phyloP scores from a whole-genome alignment of 192 early-diverging fungal species.

The Glomus cerebriforme region DNA sequence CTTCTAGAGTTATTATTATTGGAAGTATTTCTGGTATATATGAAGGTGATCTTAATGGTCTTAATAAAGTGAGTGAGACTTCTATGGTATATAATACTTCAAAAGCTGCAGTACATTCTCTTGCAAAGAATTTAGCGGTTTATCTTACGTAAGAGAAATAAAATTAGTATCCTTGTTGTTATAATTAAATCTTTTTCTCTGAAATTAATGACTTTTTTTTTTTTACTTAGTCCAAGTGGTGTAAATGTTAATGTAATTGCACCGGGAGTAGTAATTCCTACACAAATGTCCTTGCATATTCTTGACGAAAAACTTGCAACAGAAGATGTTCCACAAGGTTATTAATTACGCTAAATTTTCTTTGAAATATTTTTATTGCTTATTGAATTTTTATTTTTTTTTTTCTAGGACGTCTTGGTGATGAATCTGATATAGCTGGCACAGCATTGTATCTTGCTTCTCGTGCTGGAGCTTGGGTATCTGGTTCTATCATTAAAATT shows the following conservation, averaged over 20 bases:
- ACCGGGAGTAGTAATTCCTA: slow-evolving; percentile 66
- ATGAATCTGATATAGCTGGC: slow-evolving; percentile 20
- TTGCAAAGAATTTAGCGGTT: slow-evolving; percentile 66
- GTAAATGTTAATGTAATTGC: slow-evolving; percentile 72
- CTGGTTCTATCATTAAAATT: not conserved
- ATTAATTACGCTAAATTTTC: not conserved
- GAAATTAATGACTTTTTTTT: not conserved
- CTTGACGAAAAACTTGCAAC: too few species aligned
- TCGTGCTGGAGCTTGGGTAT: slow-evolving; percentile 1
- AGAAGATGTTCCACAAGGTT: not conserved
- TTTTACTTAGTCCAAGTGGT: slow-evolving; percentile 43
- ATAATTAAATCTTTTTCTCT: not conserved
- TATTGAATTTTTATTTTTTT: not conserved
- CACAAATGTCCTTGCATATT: not conserved
- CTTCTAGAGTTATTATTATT: slow-evolving; percentile 84
- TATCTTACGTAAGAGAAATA: slow-evolving; percentile 41
- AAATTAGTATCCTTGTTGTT: not conserved
- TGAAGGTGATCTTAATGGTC: slow-evolving; percentile 10
- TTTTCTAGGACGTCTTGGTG: not conserved
- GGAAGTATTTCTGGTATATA: slow-evolving; percentile 59
- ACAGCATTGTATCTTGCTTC: slow-evolving; percentile 5
- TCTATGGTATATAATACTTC: slow-evolving; percentile 75
- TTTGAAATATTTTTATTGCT: not conserved
- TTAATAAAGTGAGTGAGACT: slow-evolving; percentile 32
- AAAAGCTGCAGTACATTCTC: slow-evolving; percentile 75